Conservation (phyloP, 192 early-diverging fungal genomes). For the Gonapodya prolifera region DNA sequence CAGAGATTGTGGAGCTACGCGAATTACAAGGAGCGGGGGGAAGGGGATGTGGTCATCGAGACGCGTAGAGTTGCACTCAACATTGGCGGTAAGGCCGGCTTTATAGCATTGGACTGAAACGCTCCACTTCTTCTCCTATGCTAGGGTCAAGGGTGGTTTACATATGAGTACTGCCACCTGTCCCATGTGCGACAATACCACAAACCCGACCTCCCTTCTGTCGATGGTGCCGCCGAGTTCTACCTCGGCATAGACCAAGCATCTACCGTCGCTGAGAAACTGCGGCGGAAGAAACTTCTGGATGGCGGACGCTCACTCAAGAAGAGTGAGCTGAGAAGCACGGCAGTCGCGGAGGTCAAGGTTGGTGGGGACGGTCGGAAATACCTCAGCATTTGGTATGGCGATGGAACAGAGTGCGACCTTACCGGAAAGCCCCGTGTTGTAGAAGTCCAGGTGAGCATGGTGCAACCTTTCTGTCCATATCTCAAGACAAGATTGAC, state of each 20-base stretch:
- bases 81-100: too few species aligned
- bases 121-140: neutral
- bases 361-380: constrained; percentile 22
- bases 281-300: constrained; percentile 10
- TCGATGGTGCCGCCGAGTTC: constrained; percentile 21
- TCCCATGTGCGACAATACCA: constrained; percentile 50
- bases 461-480: neutral
- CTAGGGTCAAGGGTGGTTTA: constrained; percentile 48
- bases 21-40: constrained; percentile 4
- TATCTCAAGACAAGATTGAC: neutral
- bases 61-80: too few species aligned
- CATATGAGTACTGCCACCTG: constrained; percentile 75
- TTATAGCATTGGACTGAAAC: constrained; percentile 6
- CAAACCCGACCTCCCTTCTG: constrained; percentile 11
- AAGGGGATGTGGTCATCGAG: too few species aligned
- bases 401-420: constrained; percentile 61
- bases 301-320: constrained; percentile 24
- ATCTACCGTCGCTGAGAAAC: constrained; percentile 11
- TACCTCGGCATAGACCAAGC: constrained; percentile 18
- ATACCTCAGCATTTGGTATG: constrained; percentile 60
- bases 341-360: neutral
- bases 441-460: constrained; percentile 56
- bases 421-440: constrained; percentile 51
- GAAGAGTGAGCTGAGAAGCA: constrained; percentile 13
- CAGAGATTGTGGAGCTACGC: neutral